Evolutionary conservation across 2,329 filamentous ascomycete genomes (phyloP).

Genomic region (Ophiostoma tasmaniense): DNA sequence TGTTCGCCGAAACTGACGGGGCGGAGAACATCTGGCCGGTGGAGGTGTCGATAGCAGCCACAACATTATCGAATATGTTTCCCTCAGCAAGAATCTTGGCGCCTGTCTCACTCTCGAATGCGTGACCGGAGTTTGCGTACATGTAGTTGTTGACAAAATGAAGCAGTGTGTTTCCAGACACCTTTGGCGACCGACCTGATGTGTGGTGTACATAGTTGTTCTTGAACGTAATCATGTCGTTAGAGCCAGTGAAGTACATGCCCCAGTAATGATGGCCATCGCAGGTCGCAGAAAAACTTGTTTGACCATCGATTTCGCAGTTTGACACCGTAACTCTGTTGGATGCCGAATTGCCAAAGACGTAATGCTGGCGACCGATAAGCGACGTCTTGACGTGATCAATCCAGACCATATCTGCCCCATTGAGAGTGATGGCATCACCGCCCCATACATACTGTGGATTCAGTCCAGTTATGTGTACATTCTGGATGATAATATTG

Average conservation of each 20-base stretch:
- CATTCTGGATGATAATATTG: slow-evolving; percentile 2
- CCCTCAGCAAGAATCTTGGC: not conserved
- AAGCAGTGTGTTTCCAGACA: not conserved
- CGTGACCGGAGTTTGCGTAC: not conserved
- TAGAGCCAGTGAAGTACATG: slow-evolving; percentile 1
- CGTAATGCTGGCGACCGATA: slow-evolving; percentile 1
- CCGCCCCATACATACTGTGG: not conserved
- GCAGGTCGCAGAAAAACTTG: not conserved
- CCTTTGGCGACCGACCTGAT: not conserved
- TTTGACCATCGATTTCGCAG: not conserved
- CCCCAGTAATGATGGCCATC: slow-evolving; percentile 3
- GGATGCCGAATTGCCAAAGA: slow-evolving; percentile 2
- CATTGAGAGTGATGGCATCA: slow-evolving; percentile 1
- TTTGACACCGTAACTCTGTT: not conserved
- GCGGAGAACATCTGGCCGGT: not conserved
- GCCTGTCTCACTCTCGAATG: not conserved
- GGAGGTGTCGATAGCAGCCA: not conserved
- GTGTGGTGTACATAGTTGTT: slow-evolving; percentile 5
- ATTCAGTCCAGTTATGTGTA: not conserved
- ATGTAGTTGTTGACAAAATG: slow-evolving; percentile 5
- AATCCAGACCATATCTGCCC: slow-evolving; percentile 1
- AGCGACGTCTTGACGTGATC: slow-evolving; percentile 1
- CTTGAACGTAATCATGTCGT: slow-evolving; percentile 5
- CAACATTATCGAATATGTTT: not conserved
- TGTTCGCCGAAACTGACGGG: not conserved